A percentile compares a stretch with the other conserved stretches of the same genome.
Evolutionary conservation across 2,329 filamentous ascomycete genomes (phyloP).

Genomic region (Aspergillus pseudonomiae): DNA sequence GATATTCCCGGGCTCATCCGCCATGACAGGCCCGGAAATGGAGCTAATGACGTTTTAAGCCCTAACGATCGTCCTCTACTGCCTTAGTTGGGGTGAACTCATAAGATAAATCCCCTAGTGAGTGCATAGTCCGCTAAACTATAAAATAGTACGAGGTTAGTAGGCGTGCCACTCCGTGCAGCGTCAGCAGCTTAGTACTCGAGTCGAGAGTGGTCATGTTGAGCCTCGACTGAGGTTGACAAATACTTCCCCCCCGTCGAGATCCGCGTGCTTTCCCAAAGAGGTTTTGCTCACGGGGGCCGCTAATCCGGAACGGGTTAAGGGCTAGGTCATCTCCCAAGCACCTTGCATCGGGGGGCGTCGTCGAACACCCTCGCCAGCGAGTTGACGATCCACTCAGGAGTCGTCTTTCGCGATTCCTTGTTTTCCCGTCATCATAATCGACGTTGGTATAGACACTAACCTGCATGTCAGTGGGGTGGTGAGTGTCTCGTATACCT

Average conservation of each 20-base stretch:
- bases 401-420: neutral
- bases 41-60: neutral
- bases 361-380: neutral
- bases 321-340: neutral
- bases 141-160: slow-evolving; percentile 1
- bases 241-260: slow-evolving; percentile 22
- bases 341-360: neutral
- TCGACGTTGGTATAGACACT: slow-evolving; percentile 1
- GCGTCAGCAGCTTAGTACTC: slow-evolving; percentile 4
- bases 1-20: slow-evolving; percentile 5
- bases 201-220: slow-evolving; percentile 13
- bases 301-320: neutral
- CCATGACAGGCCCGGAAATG: neutral
- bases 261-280: slow-evolving; percentile 25
- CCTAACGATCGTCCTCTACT: neutral
- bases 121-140: neutral
- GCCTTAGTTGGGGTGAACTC: neutral
- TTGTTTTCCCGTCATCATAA: neutral
- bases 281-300: slow-evolving; percentile 1
- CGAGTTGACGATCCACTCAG: neutral
- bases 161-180: neutral
- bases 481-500: neutral
- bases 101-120: neutral
- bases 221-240: slow-evolving; percentile 19
- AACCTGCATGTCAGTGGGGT: slow-evolving; percentile 5